These are phyloP conservation scores for Acidomyces sp. DNA, from an alignment of 495 filamentous ascomycete species.

Conservation along the genomic window DNA sequence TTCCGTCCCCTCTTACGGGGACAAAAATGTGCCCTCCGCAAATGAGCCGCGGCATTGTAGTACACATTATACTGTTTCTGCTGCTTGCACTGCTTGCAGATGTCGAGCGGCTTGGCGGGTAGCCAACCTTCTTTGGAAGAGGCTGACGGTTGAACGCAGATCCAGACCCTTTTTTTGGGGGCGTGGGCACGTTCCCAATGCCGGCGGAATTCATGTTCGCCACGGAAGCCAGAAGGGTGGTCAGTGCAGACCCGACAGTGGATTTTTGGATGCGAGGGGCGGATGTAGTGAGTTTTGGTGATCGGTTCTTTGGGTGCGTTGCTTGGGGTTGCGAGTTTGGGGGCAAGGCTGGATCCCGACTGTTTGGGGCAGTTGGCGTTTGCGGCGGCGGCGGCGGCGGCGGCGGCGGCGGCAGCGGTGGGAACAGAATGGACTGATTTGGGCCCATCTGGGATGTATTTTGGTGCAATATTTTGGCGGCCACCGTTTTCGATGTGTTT, in stretches of 20 bases:
- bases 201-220: constrained; percentile 82
- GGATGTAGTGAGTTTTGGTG: constrained; percentile 55
- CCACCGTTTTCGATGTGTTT: constrained; percentile 18
- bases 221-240: constrained; percentile 76
- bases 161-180: constrained; percentile 59
- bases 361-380: too few relatives aligned
- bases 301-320: constrained; percentile 38
- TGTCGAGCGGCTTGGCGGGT: constrained; percentile 49
- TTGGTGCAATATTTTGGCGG: constrained; percentile 13
- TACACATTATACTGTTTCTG: constrained; percentile 78
- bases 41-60: constrained; percentile 90
- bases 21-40: constrained; percentile 80
- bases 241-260: constrained; percentile 61
- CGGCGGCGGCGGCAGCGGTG: too few relatives aligned
- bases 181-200: constrained; percentile 75
- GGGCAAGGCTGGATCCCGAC: neutral
- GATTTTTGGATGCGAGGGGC: constrained; percentile 65
- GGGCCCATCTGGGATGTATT: constrained; percentile 2
- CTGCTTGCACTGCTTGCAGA: constrained; percentile 74
- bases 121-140: constrained; percentile 7
- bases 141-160: constrained; percentile 51
- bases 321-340: neutral
- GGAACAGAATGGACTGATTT: constrained; percentile 3
- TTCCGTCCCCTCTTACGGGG: constrained; percentile 44
- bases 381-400: too few relatives aligned